phyloP scores from a whole-genome alignment of 2,329 filamentous ascomycete genomes.

The Taxawa tesnikishii region DNA sequence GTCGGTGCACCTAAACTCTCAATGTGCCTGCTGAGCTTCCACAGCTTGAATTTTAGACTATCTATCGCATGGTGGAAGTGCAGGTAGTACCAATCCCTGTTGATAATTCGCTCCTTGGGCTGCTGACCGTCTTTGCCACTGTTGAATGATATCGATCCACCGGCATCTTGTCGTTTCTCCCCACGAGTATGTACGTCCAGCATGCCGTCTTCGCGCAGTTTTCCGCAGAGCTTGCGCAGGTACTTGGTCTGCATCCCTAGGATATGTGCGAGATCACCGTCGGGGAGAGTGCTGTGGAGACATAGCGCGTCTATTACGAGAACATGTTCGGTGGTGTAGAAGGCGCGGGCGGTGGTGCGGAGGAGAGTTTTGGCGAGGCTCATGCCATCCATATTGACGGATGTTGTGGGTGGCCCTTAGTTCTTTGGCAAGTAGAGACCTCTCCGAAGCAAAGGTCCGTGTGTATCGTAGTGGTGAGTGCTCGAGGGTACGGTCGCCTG shows the following conservation, averaged over 20 bases:
- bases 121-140: constrained; percentile 8
- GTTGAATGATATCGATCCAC: constrained; percentile 11
- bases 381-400: too few relatives aligned
- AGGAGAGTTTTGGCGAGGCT: constrained; percentile 67
- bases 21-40: constrained; percentile 76
- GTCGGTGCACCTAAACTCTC: constrained; percentile 71
- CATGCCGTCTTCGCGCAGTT: constrained; percentile 75
- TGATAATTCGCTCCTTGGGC: constrained; percentile 20
- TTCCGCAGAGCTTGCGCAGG: constrained; percentile 77
- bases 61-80: constrained; percentile 91
- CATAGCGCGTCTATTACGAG: constrained; percentile 71
- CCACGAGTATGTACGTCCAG: constrained; percentile 57
- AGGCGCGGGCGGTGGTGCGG: constrained; percentile 73
- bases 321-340: constrained; percentile 76
- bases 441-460: too few relatives aligned
- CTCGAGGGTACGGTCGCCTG: too few relatives aligned
- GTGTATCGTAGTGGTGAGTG: too few relatives aligned
- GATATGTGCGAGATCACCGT: constrained; percentile 76
- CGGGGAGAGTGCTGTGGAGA: constrained; percentile 61
- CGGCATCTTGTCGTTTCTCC: constrained; percentile 20
- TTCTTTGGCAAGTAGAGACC: too few relatives aligned
- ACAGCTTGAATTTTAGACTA: constrained; percentile 88
- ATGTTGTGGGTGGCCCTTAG: too few relatives aligned
- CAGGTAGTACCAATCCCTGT: constrained; percentile 89
- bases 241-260: constrained; percentile 87